These are phyloP conservation scores for Xylariaceae sp. DNA, from an alignment of 2,329 filamentous ascomycete species.

Conservation along the genomic window DNA sequence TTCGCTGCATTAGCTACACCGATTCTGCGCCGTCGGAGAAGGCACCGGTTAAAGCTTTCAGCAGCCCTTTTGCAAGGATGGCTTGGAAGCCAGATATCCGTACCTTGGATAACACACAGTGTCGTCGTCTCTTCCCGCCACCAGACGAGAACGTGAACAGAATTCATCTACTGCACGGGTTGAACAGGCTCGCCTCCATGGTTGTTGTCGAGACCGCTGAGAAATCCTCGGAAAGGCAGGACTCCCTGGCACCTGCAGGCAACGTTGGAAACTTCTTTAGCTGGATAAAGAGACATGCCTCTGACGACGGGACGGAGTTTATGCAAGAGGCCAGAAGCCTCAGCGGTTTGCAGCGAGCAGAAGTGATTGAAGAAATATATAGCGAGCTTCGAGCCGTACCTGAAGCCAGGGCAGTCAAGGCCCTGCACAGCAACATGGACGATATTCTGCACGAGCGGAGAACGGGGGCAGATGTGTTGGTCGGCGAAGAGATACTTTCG, in stretches of 20 bases:
- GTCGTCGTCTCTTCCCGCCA: constrained; percentile 4
- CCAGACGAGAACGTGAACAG: constrained; percentile 12
- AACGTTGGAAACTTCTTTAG: background rate
- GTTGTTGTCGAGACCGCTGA: constrained; percentile 5
- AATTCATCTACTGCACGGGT: background rate
- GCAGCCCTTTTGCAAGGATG: constrained; percentile 7
- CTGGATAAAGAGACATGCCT: background rate
- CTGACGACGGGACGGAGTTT: constrained; percentile 2
- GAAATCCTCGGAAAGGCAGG: background rate
- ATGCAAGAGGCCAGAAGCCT: constrained; percentile 6
- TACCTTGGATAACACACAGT: constrained; percentile 12
- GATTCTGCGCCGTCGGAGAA: background rate
- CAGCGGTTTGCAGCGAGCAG: constrained; percentile 3
- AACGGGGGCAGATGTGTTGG: constrained; percentile 12
- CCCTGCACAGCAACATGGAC: constrained; percentile 13
- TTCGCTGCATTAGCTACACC: constrained; percentile 1
- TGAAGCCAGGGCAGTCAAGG: constrained; percentile 7
- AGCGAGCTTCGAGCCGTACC: background rate
- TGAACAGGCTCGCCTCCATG: constrained; percentile 6
- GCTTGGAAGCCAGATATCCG: constrained; percentile 22
- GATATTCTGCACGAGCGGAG: constrained; percentile 18
- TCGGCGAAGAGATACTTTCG: constrained; percentile 12
- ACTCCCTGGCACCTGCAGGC: background rate
- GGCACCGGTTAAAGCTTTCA: constrained; percentile 4
- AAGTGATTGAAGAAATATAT: constrained; percentile 4